phyloP scores from a whole-genome alignment of 768 basidiomycete genomes.

The Suillus hirtellus region DNA sequence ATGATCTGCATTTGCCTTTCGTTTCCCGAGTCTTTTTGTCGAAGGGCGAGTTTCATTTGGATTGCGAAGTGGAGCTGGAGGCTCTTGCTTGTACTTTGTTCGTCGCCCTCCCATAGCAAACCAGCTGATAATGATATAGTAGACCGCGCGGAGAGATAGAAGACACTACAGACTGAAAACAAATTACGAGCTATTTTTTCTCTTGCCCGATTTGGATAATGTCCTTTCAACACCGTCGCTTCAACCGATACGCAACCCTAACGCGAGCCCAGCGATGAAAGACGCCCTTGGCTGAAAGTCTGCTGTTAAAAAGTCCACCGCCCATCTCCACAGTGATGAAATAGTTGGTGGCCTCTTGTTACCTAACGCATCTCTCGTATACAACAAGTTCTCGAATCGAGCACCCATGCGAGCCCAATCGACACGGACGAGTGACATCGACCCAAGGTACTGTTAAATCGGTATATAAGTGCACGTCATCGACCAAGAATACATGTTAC shows the following conservation, averaged over 20 bases:
- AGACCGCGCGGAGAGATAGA: not conserved
- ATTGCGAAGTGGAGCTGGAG: constrained; percentile 59
- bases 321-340: constrained; percentile 61
- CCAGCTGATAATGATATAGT: constrained; percentile 18
- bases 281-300: constrained; percentile 92
- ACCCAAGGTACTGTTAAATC: constrained; percentile 70
- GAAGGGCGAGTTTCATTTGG: constrained; percentile 37
- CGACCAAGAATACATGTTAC: constrained; percentile 17
- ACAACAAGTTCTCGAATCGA: constrained; percentile 74
- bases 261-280: constrained; percentile 78
- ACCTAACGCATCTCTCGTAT: constrained; percentile 60
- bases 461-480: not conserved
- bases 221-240: constrained; percentile 12
- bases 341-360: constrained; percentile 62
- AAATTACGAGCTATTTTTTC: constrained; percentile 18
- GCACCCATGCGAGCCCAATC: constrained; percentile 72
- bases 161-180: not conserved
- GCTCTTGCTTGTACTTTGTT: constrained; percentile 80
- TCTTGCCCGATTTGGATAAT: constrained; percentile 27
- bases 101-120: constrained; percentile 79
- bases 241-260: constrained; percentile 84
- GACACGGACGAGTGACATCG: constrained; percentile 68
- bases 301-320: constrained; percentile 82
- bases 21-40: constrained; percentile 67
- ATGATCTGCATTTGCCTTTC: constrained; percentile 56